phyloP scores from a whole-genome alignment of 768 basidiomycete genomes.

The Leccinum uliginosum region DNA sequence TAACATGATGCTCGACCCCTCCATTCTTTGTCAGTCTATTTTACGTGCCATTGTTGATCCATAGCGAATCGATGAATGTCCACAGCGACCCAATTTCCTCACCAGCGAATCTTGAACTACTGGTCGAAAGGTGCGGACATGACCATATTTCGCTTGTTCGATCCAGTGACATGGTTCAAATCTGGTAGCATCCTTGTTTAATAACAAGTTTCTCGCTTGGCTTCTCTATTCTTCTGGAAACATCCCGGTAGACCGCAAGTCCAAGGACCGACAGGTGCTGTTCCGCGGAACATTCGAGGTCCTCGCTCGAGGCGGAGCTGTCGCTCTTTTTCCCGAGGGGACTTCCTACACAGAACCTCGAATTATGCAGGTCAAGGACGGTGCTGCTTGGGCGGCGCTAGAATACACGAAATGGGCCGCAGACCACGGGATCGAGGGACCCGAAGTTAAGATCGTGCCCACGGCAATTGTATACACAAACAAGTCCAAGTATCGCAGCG shows the following conservation, averaged over 20 bases:
- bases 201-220: constrained; percentile 66
- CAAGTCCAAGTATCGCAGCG: constrained; percentile 91
- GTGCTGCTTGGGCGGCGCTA: constrained; percentile 90
- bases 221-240: constrained; percentile 90
- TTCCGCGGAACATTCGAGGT: constrained; percentile 90
- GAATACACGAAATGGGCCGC: constrained; percentile 83
- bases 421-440: constrained; percentile 46
- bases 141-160: constrained; percentile 8
- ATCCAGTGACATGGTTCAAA: constrained; percentile 16
- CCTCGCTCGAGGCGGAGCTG: constrained; percentile 70
- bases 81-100: constrained; percentile 77
- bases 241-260: constrained; percentile 94
- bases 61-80: constrained; percentile 17
- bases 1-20: constrained; percentile 94
- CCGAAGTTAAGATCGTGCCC: constrained; percentile 63
- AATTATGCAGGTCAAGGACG: constrained; percentile 91
- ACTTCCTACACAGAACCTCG: constrained; percentile 91
- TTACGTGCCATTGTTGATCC: constrained; percentile 13
- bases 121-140: constrained; percentile 80
- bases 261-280: constrained; percentile 82
- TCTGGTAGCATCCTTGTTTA: constrained; percentile 66
- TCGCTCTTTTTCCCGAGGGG: constrained; percentile 93
- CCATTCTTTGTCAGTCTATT: constrained; percentile 62
- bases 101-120: constrained; percentile 77
- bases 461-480: constrained; percentile 91